Evolutionary conservation across 306 rosid genomes (phyloP).

Genomic region (Castanea crenata): DNA sequence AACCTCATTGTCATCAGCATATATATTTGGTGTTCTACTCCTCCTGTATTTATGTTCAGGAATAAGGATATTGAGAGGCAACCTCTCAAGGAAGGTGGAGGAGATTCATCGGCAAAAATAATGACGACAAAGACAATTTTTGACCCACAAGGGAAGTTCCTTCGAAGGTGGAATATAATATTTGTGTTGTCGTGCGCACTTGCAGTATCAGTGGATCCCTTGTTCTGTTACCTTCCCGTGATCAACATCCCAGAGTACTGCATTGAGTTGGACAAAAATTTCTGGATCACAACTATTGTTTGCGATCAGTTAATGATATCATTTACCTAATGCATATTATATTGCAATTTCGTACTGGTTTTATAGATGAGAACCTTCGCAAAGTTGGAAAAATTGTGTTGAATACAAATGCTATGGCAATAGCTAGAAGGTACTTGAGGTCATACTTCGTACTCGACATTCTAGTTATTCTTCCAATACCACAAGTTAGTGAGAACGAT

Average conservation of each 20-base stretch:
- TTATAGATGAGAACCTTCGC: constrained; percentile 65
- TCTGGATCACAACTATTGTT: constrained; percentile 68
- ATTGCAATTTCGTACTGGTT: constrained; percentile 86
- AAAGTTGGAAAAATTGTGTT: constrained; percentile 86
- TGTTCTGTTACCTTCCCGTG: constrained; percentile 85
- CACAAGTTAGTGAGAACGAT: constrained; percentile 48
- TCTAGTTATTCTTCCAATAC: constrained; percentile 93
- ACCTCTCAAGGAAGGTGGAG: no score
- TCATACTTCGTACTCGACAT: constrained; percentile 86
- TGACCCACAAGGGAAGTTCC: constrained; percentile 92
- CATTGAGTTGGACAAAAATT: constrained; percentile 57
- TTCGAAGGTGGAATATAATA: constrained; percentile 90
- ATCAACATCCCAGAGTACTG: constrained; percentile 56
- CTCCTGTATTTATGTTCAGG: no score
- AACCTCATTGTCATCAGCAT: no score
- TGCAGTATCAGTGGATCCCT: constrained; percentile 86
- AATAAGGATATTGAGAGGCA: no score
- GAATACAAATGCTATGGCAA: constrained; percentile 79
- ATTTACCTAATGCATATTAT: constrained; percentile 74
- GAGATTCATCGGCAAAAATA: no score
- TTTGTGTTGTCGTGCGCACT: constrained; percentile 74
- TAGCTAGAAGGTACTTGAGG: constrained; percentile 75
- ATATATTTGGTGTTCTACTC: no score
- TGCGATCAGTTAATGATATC: constrained; percentile 81
- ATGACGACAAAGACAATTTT: constrained; percentile 32